Percentiles rank a stretch among this genome's conserved stretches.
phyloP scores from a whole-genome alignment of 2,329 filamentous ascomycete species.

The Monosporascus sp. region DNA sequence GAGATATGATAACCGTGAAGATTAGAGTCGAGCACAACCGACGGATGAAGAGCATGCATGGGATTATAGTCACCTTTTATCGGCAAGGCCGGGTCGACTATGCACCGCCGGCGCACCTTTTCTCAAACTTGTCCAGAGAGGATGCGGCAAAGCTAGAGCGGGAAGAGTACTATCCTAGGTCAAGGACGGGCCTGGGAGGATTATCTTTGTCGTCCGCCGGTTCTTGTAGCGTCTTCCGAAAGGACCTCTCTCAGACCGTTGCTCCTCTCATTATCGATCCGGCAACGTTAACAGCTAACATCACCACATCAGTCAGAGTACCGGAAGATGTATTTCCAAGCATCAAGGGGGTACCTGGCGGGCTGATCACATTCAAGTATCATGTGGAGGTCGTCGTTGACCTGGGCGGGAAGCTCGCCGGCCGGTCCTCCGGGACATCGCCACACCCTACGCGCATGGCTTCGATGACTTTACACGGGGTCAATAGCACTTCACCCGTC shows the following conservation, averaged over 20 bases:
- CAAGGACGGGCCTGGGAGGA: constrained; percentile 78
- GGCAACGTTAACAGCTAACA: constrained; percentile 66
- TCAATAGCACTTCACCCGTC: constrained; percentile 19
- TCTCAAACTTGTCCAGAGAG: constrained; percentile 53
- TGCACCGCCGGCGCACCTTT: constrained; percentile 48
- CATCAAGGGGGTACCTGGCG: constrained; percentile 81
- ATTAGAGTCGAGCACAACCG: constrained; percentile 85
- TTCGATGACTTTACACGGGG: constrained; percentile 28
- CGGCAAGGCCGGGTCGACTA: constrained; percentile 88
- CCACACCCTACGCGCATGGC: constrained; percentile 36
- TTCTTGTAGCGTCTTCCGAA: constrained; percentile 88
- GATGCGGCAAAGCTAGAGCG: constrained; percentile 65
- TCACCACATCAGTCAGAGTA: constrained; percentile 78
- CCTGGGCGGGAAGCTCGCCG: constrained; percentile 74
- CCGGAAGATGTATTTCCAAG: constrained; percentile 91
- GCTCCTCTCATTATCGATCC: constrained; percentile 87
- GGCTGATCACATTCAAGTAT: constrained; percentile 94
- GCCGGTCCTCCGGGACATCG: constrained; percentile 42
- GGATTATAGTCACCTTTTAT: constrained; percentile 88
- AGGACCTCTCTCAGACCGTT: constrained; percentile 86
- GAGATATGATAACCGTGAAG: constrained; percentile 74
- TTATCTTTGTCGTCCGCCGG: constrained; percentile 81
- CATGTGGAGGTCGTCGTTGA: constrained; percentile 91
- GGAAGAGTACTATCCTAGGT: constrained; percentile 82
- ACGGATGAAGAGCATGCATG: constrained; percentile 82